A percentile compares a stretch with the other conserved stretches of the same genome.
These are phyloP conservation scores for Fusarium euwallaceae DNA, from an alignment of 2,329 filamentous ascomycete genomes.

Conservation along the genomic window DNA sequence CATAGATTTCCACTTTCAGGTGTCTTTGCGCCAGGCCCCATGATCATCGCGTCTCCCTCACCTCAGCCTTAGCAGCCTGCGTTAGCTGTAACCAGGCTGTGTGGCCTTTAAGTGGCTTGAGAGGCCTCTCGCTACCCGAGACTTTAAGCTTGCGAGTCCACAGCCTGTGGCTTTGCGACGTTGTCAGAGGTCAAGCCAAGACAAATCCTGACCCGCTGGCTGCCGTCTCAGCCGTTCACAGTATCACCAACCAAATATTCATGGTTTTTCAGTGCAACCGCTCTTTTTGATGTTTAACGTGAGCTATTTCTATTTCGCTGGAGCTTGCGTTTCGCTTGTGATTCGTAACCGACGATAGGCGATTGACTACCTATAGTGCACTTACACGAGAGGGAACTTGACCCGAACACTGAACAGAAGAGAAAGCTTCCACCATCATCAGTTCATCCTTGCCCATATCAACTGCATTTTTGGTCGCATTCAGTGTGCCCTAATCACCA, in stretches of 20 bases:
- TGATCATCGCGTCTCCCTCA: neutral
- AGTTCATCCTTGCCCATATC: neutral
- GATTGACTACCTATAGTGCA: neutral
- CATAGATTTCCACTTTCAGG: conserved; percentile 28
- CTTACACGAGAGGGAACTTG: neutral
- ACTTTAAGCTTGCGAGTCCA: conserved; percentile 20
- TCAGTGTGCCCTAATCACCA: neutral
- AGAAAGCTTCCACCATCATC: neutral
- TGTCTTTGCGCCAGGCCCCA: neutral
- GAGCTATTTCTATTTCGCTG: neutral
- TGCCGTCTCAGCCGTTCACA: conserved; percentile 1
- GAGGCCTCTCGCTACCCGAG: conserved; percentile 32
- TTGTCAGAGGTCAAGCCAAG: conserved; percentile 5
- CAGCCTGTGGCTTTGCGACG: conserved; percentile 24
- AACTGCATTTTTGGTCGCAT: neutral
- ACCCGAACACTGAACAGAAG: neutral
- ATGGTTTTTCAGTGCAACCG: neutral
- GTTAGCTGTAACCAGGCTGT: conserved; percentile 1
- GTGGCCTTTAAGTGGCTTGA: conserved; percentile 9
- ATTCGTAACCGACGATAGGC: neutral
- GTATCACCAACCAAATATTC: neutral
- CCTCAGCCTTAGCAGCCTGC: conserved; percentile 10
- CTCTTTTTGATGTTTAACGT: neutral
- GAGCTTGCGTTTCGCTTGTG: neutral
- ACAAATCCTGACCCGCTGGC: conserved; percentile 9